Evolutionary conservation across 2,329 filamentous ascomycete genomes (phyloP).

Genomic region (Mariannaea sp.): DNA sequence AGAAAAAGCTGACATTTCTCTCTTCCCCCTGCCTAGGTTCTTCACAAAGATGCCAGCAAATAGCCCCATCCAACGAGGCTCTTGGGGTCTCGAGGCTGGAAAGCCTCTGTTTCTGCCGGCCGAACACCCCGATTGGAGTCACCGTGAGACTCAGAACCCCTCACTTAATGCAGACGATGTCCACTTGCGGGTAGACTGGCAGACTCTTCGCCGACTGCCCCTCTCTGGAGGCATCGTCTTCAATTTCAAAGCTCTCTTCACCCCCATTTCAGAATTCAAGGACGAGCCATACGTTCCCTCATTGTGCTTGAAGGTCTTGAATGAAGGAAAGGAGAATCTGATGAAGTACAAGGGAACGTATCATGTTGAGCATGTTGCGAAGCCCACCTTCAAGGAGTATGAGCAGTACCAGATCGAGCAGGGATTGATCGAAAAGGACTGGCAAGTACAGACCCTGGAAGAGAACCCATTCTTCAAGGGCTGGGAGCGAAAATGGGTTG

Average conservation of each 20-base stretch:
- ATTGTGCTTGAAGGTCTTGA: constrained; percentile 69
- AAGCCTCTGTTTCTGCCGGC: constrained; percentile 76
- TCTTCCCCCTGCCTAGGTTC: too few relatives aligned
- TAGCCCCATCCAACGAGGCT: constrained; percentile 80
- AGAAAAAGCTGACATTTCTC: too few relatives aligned
- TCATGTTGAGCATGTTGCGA: constrained; percentile 75
- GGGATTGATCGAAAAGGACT: constrained; percentile 63
- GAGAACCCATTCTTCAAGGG: constrained; percentile 77
- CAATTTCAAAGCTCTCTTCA: constrained; percentile 89
- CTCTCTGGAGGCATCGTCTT: constrained; percentile 78
- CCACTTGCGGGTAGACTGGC: constrained; percentile 82
- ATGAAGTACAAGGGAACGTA: constrained; percentile 84
- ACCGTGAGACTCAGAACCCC: constrained; percentile 62
- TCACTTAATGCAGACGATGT: constrained; percentile 62
- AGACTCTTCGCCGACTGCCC: constrained; percentile 79
- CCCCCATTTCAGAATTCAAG: constrained; percentile 69
- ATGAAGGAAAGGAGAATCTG: constrained; percentile 61
- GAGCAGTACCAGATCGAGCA: constrained; percentile 67
- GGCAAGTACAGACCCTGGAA: constrained; percentile 71
- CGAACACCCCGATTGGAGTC: constrained; percentile 65
- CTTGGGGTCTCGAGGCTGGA: constrained; percentile 81
- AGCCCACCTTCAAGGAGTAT: constrained; percentile 68
- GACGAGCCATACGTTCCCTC: constrained; percentile 76
- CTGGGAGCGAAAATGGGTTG: constrained; percentile 56
- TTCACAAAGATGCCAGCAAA: constrained; percentile 78